Percentiles rank a stretch among this genome's conserved stretches.
Evolutionary conservation across 805 yeast genomes (phyloP).

Genomic region (Kuraishia molischiana): DNA sequence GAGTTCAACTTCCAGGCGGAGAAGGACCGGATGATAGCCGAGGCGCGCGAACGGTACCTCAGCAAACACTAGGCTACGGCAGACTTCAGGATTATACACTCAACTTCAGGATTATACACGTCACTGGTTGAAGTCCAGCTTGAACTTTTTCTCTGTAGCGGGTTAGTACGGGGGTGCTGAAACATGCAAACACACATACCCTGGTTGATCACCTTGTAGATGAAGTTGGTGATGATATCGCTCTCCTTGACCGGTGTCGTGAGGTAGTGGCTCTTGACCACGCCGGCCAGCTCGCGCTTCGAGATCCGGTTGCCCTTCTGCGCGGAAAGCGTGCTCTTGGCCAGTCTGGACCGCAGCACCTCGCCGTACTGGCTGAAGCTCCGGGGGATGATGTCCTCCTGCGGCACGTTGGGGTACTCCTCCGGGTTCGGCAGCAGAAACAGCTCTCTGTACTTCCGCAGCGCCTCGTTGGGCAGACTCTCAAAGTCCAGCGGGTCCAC

Average conservation of each 20-base stretch:
- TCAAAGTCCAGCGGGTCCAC: constrained; percentile 63
- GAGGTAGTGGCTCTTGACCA: constrained; percentile 61
- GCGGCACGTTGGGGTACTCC: constrained; percentile 19
- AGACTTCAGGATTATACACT: too few species aligned
- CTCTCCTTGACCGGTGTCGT: constrained; percentile 54
- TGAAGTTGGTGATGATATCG: constrained; percentile 80
- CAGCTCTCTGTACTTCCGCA: constrained; percentile 59
- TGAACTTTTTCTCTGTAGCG: constrained; percentile 21
- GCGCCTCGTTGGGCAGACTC: constrained; percentile 46
- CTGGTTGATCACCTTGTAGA: constrained; percentile 77
- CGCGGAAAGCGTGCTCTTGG: constrained; percentile 51
- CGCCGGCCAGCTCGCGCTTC: constrained; percentile 49
- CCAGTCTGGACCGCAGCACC: constrained; percentile 60
- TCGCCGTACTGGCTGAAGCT: constrained; percentile 63
- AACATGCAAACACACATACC: constrained; percentile 15
- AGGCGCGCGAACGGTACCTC: constrained; percentile 47
- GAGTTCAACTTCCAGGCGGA: constrained; percentile 33
- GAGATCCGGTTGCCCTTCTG: constrained; percentile 34
- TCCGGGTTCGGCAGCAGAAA: constrained; percentile 21
- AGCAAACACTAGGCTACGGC: not conserved
- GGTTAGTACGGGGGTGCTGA: not conserved
- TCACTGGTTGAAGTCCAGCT: constrained; percentile 17
- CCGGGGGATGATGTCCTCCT: constrained; percentile 39
- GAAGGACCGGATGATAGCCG: constrained; percentile 47
- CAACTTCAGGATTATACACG: constrained; percentile 5